Conservation (phyloP, 2,329 filamentous ascomycete genomes). For the Coniochaeta ligniaria region DNA sequence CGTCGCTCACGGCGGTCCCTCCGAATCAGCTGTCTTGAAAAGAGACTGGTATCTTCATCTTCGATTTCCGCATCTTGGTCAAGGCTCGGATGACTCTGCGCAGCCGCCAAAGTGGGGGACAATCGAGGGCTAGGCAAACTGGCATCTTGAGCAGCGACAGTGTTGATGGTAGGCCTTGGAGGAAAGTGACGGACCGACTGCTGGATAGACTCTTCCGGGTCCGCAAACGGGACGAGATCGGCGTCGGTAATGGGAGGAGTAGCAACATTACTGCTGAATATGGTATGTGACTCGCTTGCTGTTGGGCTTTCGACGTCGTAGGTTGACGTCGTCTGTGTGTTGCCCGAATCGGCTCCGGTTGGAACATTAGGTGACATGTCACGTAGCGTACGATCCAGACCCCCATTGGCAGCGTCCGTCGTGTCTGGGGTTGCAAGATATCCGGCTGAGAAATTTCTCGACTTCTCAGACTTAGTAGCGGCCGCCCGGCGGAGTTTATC, state of each 20-base stretch:
- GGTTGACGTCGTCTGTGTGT: constrained; percentile 25
- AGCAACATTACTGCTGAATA: constrained; percentile 58
- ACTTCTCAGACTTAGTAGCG: constrained; percentile 17
- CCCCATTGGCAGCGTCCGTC: constrained; percentile 32
- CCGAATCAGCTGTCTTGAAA: constrained; percentile 24
- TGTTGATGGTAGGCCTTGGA: constrained; percentile 52
- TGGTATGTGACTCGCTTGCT: constrained; percentile 48
- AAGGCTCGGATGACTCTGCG: constrained; percentile 35
- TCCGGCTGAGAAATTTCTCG: constrained; percentile 19
- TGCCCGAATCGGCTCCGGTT: constrained; percentile 35
- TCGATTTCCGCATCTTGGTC: constrained; percentile 38
- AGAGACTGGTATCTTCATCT: constrained; percentile 24
- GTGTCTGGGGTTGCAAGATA: constrained; percentile 51
- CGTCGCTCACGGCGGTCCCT: constrained; percentile 20
- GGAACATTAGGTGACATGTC: constrained; percentile 33
- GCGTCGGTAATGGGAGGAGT: constrained; percentile 71
- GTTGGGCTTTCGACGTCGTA: constrained; percentile 45
- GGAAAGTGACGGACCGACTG: constrained; percentile 38
- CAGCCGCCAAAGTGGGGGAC: constrained; percentile 81
- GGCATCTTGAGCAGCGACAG: constrained; percentile 72
- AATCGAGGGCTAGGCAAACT: constrained; percentile 91
- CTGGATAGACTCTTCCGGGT: constrained; percentile 41
- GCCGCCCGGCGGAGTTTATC: constrained; percentile 32
- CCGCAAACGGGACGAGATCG: constrained; percentile 55
- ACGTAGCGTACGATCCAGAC: constrained; percentile 27